Percentiles rank a stretch among this genome's conserved stretches.
phyloP scores from a whole-genome alignment of 768 basidiomycete genomes.

The Mycena maculata region DNA sequence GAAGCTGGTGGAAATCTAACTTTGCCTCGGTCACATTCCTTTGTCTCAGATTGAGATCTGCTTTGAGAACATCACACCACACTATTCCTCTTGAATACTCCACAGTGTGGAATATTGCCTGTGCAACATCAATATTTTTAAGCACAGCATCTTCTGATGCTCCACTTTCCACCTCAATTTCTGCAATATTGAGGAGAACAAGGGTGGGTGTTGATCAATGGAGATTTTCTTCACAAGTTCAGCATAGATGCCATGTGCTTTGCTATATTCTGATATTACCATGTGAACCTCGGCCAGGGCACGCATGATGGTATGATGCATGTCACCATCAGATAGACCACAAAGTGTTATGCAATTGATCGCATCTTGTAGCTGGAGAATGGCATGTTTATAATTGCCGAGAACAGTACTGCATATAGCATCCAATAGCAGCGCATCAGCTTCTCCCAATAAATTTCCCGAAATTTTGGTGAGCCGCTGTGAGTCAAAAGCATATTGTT shows the following conservation, averaged over 20 bases:
- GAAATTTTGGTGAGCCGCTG: neutral
- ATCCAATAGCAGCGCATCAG: neutral
- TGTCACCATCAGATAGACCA: neutral
- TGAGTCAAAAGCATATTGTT: neutral
- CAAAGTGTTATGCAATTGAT: neutral
- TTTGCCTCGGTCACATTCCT: neutral
- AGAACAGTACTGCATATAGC: neutral
- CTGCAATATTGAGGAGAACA: neutral
- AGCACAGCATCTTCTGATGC: neutral
- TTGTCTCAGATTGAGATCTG: neutral
- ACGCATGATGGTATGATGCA: neutral
- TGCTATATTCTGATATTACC: neutral
- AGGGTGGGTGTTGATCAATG: neutral
- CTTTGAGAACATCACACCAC: neutral
- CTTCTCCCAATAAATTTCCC: neutral
- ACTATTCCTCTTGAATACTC: neutral
- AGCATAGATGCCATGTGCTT: neutral
- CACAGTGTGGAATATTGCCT: neutral
- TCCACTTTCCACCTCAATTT: neutral
- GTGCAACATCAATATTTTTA: neutral
- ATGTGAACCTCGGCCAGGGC: neutral
- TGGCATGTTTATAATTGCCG: neutral
- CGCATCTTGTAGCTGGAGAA: neutral
- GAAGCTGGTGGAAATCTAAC: neutral
- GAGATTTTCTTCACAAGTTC: neutral